Evolutionary conservation across 2,329 filamentous ascomycete genomes (phyloP).

Genomic region (Xylariaceae sp.): DNA sequence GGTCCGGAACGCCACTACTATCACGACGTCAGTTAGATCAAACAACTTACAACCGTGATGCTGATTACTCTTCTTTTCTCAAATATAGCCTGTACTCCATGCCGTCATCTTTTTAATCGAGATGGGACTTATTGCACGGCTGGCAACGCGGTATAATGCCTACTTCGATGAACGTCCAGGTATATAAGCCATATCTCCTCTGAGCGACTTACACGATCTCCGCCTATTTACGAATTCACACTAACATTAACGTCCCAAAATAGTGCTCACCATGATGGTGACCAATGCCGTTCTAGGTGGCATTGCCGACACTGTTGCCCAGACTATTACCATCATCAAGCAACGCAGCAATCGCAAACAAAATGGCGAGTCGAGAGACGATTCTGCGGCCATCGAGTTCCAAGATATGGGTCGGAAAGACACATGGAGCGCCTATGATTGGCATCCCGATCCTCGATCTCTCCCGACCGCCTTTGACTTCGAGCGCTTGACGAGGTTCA

Average conservation of each 20-base stretch:
- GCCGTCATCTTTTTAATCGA: slow-evolving; percentile 79
- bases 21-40: background rate
- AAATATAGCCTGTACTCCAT: slow-evolving; percentile 75
- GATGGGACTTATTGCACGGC: slow-evolving; percentile 75
- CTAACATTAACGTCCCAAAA: slow-evolving; percentile 5
- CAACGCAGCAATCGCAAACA: slow-evolving; percentile 60
- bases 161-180: slow-evolving; percentile 89
- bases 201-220: too few relatives aligned
- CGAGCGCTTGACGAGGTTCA: slow-evolving; percentile 87
- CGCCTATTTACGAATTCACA: background rate
- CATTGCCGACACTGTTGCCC: slow-evolving; percentile 92
- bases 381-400: slow-evolving; percentile 79
- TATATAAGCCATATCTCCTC: slow-evolving; percentile 30
- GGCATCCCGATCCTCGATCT: slow-evolving; percentile 58
- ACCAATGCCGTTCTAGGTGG: slow-evolving; percentile 95
- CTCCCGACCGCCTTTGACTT: slow-evolving; percentile 88
- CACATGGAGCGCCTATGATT: slow-evolving; percentile 57
- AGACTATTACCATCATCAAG: slow-evolving; percentile 81
- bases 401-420: slow-evolving; percentile 81
- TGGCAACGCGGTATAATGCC: slow-evolving; percentile 83
- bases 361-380: slow-evolving; percentile 53
- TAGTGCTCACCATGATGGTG: slow-evolving; percentile 97
- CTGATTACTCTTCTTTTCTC: slow-evolving; percentile 3
- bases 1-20: background rate
- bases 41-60: background rate